A percentile compares a stretch with the other conserved stretches of the same genome.
Evolutionary conservation across 768 basidiomycete genomes (phyloP).

Genomic region (Baorangia bicolor): DNA sequence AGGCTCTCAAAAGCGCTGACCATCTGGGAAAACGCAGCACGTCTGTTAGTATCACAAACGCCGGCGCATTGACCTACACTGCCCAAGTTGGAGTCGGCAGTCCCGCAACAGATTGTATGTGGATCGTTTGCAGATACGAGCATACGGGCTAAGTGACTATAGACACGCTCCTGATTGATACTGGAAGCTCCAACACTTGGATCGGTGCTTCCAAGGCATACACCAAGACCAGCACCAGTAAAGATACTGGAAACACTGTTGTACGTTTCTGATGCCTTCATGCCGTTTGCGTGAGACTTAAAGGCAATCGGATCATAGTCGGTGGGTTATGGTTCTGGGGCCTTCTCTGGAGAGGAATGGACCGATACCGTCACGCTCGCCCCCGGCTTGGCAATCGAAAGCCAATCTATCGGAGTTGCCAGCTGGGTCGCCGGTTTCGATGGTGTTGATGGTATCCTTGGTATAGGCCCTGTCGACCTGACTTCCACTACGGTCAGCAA

Average conservation of each 20-base stretch:
- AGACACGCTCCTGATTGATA: conserved; percentile 30
- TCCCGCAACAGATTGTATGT: conserved; percentile 18
- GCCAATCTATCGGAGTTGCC: conserved; percentile 39
- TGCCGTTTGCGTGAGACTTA: not conserved
- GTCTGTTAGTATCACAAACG: conserved; percentile 18
- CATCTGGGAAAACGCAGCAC: conserved; percentile 23
- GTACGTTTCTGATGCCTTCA: not conserved
- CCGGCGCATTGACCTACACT: conserved; percentile 23
- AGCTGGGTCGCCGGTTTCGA: not conserved
- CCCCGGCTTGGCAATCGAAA: not conserved
- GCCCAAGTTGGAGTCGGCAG: conserved; percentile 25
- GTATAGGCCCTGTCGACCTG: conserved; percentile 35
- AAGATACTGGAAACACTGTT: conserved; percentile 20
- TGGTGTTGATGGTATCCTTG: conserved; percentile 40
- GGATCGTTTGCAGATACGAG: not conserved
- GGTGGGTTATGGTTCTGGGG: conserved; percentile 2
- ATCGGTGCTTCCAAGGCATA: conserved; percentile 29
- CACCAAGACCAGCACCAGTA: conserved; percentile 24
- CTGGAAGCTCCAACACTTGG: conserved; percentile 31
- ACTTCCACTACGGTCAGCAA: conserved; percentile 26
- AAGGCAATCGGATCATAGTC: not conserved
- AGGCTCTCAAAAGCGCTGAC: conserved; percentile 14
- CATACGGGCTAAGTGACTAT: not conserved
- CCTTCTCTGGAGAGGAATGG: conserved; percentile 9
- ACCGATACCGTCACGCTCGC: conserved; percentile 3